These are phyloP conservation scores for Thalassiosira mediterranea DNA, from an alignment of 352 stramenopile species.

Conservation along the genomic window DNA sequence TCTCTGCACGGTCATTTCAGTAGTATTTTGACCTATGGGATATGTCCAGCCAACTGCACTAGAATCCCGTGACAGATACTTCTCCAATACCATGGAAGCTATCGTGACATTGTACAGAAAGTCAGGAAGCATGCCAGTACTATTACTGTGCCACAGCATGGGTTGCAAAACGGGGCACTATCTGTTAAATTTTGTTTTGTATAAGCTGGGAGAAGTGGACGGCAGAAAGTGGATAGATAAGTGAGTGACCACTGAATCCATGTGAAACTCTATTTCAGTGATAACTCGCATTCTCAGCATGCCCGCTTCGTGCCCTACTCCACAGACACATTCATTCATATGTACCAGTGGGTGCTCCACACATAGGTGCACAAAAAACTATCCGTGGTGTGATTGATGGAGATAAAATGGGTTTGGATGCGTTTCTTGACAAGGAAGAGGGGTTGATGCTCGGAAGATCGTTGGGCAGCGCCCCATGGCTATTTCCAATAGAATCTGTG, in stretches of 20 bases:
- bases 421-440: constrained; percentile 58
- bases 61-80: constrained; percentile 68
- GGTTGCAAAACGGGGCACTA: constrained; percentile 54
- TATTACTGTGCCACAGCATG: constrained; percentile 66
- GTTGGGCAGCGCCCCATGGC: constrained; percentile 49
- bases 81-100: constrained; percentile 60
- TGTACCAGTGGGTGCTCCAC: constrained; percentile 48
- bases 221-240: constrained; percentile 50
- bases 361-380: constrained; percentile 46
- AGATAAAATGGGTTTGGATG: constrained; percentile 66
- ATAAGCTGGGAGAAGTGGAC: constrained; percentile 12
- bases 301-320: no score
- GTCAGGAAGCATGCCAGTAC: constrained; percentile 52
- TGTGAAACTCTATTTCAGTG: neutral
- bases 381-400: constrained; percentile 41
- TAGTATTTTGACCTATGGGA: no score
- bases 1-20: constrained; percentile 31
- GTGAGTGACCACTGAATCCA: no score
- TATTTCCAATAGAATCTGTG: no score
- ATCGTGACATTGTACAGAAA: constrained; percentile 58
- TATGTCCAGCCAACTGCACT: constrained; percentile 52
- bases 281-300: no score
- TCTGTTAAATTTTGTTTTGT: constrained; percentile 57
- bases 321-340: constrained; percentile 41
- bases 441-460: constrained; percentile 38